A percentile compares a stretch with the other conserved stretches of the same genome.
Conservation (phyloP, 371 early-diverging fungal species). For the Saksenaea oblongispora region DNA sequence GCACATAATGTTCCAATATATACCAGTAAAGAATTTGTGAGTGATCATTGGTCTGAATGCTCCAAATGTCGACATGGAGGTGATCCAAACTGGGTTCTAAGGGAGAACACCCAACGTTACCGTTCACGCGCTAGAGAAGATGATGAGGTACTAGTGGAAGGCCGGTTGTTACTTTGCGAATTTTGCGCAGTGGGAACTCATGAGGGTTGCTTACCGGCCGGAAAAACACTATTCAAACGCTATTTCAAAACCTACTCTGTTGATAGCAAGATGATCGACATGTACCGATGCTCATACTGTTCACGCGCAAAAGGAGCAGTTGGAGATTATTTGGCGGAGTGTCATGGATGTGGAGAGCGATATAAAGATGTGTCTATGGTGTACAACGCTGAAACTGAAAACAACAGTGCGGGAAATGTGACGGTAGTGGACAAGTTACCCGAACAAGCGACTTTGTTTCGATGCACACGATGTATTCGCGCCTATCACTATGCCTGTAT, state of each 20-base stretch:
- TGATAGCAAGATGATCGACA: background rate
- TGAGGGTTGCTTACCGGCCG: conserved; percentile 32
- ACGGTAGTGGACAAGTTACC: background rate
- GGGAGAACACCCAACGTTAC: background rate
- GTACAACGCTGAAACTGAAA: background rate
- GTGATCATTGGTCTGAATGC: conserved; percentile 15
- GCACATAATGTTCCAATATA: background rate
- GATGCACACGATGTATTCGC: conserved; percentile 41
- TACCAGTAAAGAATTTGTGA: background rate
- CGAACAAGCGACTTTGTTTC: conserved; percentile 21
- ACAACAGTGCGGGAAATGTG: background rate
- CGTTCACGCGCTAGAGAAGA: conserved; percentile 23
- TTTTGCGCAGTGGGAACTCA: conserved; percentile 44
- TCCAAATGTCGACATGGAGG: background rate
- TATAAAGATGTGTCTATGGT: background rate
- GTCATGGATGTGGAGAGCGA: conserved; percentile 12
- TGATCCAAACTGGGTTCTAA: conserved; percentile 3
- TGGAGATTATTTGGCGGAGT: background rate
- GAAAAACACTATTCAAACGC: background rate
- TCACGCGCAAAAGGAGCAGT: background rate
- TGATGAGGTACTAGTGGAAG: conserved; percentile 19
- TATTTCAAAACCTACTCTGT: background rate
- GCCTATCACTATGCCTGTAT: conserved; percentile 42
- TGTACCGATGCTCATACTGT: conserved; percentile 18
- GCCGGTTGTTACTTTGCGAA: conserved; percentile 44